These are phyloP conservation scores for Plantago major DNA, from an alignment of 257 asterid genomes.

Conservation along the genomic window DNA sequence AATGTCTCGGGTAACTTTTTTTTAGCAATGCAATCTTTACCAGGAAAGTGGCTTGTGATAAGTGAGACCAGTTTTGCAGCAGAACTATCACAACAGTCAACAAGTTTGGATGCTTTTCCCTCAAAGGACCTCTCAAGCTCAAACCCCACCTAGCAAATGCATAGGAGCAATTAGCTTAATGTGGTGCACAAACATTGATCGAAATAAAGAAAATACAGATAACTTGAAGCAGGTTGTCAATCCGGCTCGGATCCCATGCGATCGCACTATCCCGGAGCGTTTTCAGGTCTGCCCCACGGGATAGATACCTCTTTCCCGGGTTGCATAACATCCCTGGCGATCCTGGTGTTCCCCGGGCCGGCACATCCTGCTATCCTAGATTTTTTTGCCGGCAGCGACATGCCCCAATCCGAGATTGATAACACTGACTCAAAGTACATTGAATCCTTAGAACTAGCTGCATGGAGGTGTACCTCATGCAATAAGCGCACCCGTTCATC, in stretches of 20 bases:
- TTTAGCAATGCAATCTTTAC: conserved; percentile 24
- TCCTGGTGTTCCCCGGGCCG: no score
- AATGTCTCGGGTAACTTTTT: neutral
- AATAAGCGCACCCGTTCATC: conserved; percentile 88
- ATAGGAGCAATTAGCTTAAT: neutral
- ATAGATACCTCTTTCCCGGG: no score
- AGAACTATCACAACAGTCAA: conserved; percentile 70
- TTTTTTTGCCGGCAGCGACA: no score
- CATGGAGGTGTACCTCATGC: conserved; percentile 60
- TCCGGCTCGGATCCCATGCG: no score
- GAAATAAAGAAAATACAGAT: no score
- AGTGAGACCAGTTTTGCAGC: conserved; percentile 81
- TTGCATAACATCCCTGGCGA: no score
- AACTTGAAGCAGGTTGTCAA: no score
- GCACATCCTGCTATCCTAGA: no score
- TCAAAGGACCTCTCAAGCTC: conserved; percentile 87
- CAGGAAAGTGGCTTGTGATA: conserved; percentile 85
- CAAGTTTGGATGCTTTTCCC: conserved; percentile 88
- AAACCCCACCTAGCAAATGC: conserved; percentile 56
- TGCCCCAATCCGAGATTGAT: no score
- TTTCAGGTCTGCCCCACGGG: no score
- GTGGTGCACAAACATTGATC: no score
- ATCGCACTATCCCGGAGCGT: no score
- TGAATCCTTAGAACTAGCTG: neutral
- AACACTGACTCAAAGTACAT: neutral